Conservation (phyloP, 768 basidiomycete genomes). For the Cystofilobasidium ferigula region DNA sequence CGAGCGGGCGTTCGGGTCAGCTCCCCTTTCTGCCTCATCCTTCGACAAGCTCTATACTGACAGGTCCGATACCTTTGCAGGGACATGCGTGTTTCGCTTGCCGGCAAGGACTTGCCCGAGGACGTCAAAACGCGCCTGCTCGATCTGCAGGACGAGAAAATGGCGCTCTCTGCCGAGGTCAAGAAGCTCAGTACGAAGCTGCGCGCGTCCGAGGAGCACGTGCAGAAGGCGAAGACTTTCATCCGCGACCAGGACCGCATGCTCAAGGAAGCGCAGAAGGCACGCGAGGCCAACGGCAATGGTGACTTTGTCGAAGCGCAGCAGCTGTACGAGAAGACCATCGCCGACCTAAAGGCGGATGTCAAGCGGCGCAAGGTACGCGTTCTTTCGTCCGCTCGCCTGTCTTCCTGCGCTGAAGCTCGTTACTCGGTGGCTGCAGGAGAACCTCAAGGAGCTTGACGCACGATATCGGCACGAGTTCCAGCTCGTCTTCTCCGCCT, state of each 20-base stretch:
- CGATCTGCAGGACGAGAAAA: conserved; percentile 64
- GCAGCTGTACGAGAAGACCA: conserved; percentile 52
- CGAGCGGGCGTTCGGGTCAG: conserved; percentile 71
- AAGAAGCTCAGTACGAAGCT: conserved; percentile 27
- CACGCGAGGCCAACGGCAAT: conserved; percentile 35
- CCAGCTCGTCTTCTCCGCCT: conserved; percentile 63
- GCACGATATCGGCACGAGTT: conserved; percentile 64
- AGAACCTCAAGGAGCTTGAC: conserved; percentile 44
- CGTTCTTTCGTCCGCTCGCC: conserved; percentile 12
- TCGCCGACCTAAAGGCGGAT: conserved; percentile 57
- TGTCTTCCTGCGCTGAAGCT: neutral
- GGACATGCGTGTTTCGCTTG: conserved; percentile 62
- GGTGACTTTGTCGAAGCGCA: conserved; percentile 62
- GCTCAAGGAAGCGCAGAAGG: conserved; percentile 64
- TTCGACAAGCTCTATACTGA: neutral
- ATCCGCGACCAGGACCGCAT: conserved; percentile 85
- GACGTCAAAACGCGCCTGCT: conserved; percentile 67
- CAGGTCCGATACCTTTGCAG: conserved; percentile 39
- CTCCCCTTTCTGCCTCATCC: neutral
- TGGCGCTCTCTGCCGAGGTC: conserved; percentile 41
- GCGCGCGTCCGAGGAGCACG: conserved; percentile 62
- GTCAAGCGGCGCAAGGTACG: conserved; percentile 42
- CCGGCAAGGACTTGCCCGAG: conserved; percentile 68
- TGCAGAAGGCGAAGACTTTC: conserved; percentile 73
- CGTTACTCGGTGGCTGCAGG: neutral